Evolutionary conservation across 108 stramenopile genomes (phyloP).

Genomic region (Chaetoceros muelleri): DNA sequence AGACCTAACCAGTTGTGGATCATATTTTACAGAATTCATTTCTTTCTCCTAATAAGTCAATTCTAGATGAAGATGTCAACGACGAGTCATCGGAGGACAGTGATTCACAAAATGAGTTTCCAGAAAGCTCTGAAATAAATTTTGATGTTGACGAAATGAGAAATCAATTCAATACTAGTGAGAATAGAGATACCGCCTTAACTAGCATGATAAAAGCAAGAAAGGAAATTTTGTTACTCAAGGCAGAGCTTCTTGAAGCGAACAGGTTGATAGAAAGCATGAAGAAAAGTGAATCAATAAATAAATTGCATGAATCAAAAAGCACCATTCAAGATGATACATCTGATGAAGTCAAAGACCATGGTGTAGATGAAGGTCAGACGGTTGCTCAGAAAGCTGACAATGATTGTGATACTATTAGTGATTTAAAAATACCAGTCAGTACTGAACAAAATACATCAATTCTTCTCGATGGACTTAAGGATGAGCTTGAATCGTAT

Average conservation of each 20-base stretch:
- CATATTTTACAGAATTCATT: slow-evolving; percentile 16
- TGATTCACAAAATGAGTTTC: not conserved
- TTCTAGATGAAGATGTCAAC: slow-evolving; percentile 30
- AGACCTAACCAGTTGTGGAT: too few species aligned
- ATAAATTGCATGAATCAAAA: not conserved
- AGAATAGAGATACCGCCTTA: slow-evolving; percentile 12
- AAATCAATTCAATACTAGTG: slow-evolving; percentile 18
- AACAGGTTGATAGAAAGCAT: slow-evolving; percentile 21
- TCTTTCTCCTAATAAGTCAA: slow-evolving; percentile 35
- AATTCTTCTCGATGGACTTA: not conserved
- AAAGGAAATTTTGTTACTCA: slow-evolving; percentile 31
- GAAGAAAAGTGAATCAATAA: not conserved
- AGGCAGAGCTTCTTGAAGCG: slow-evolving; percentile 25
- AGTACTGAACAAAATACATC: not conserved
- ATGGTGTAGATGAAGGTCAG: too few species aligned
- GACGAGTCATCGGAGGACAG: slow-evolving; percentile 7
- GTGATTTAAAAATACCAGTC: not conserved
- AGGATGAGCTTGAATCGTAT: not conserved
- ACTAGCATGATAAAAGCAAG: not conserved
- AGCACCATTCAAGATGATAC: not conserved
- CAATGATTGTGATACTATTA: not conserved
- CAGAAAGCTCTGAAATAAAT: not conserved
- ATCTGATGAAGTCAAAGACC: slow-evolving; percentile 1
- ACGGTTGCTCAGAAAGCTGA: not conserved
- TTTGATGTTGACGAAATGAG: slow-evolving; percentile 3